phyloP scores from a whole-genome alignment of 495 filamentous ascomycete genomes.

The Aspergillus olivimuriae region DNA sequence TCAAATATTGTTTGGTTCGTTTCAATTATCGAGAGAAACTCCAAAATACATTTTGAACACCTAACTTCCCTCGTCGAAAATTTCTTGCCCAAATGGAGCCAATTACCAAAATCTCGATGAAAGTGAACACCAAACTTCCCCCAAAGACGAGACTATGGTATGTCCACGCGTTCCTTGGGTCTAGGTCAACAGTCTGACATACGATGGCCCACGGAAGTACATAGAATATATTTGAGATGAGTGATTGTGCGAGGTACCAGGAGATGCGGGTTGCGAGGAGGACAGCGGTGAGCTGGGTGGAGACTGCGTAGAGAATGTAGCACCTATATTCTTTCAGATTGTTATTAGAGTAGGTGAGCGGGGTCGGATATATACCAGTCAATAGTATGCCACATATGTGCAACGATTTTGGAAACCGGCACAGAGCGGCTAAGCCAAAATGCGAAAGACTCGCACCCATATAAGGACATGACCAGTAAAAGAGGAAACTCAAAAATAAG shows the following conservation, averaged over 20 bases:
- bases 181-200: slow-evolving; percentile 40
- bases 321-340: slow-evolving; percentile 58
- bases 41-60: too few species aligned
- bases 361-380: slow-evolving; percentile 9
- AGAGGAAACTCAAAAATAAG: slow-evolving; percentile 55
- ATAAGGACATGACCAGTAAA: slow-evolving; percentile 55
- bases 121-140: slow-evolving; percentile 61
- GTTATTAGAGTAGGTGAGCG: not conserved
- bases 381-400: slow-evolving; percentile 57
- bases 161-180: slow-evolving; percentile 55
- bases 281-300: slow-evolving; percentile 59
- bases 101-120: slow-evolving; percentile 43
- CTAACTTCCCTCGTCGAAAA: too few species aligned
- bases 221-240: slow-evolving; percentile 59
- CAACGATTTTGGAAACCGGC: slow-evolving; percentile 53
- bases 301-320: slow-evolving; percentile 67
- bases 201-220: slow-evolving; percentile 68
- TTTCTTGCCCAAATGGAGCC: too few species aligned
- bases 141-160: slow-evolving; percentile 65
- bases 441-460: slow-evolving; percentile 53
- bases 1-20: too few species aligned
- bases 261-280: slow-evolving; percentile 57
- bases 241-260: slow-evolving; percentile 63
- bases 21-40: too few species aligned
- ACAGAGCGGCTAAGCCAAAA: slow-evolving; percentile 49